Evolutionary conservation across 768 basidiomycete species (phyloP).

Genomic region (Boletus patriciae): DNA sequence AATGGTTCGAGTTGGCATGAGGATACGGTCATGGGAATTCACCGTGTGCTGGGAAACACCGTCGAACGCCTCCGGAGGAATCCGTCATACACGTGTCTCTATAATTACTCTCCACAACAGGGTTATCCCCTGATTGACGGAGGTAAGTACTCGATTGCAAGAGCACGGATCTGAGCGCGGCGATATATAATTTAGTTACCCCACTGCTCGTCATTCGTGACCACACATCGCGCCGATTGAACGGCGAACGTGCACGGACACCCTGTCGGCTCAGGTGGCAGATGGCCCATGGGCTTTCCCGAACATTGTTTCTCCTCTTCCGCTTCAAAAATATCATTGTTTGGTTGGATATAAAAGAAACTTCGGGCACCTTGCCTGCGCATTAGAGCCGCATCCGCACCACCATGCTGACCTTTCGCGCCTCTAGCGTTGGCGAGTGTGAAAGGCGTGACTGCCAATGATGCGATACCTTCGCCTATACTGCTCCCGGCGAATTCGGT

Average conservation of each 20-base stretch:
- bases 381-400: not conserved
- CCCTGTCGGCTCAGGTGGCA: not conserved
- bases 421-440: slow-evolving; percentile 12
- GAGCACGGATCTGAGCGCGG: no score
- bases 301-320: not conserved
- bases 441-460: slow-evolving; percentile 3
- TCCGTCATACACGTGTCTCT: not conserved
- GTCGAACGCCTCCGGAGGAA: not conserved
- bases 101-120: not conserved
- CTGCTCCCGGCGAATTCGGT: slow-evolving; percentile 59
- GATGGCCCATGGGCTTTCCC: not conserved
- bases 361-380: not conserved
- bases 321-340: not conserved
- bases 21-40: not conserved
- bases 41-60: slow-evolving; percentile 1
- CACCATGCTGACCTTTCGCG: slow-evolving; percentile 16
- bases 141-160: not conserved
- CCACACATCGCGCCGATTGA: not conserved
- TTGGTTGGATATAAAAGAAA: slow-evolving; percentile 5
- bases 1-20: not conserved
- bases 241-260: slow-evolving; percentile 16
- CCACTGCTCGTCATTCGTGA: not conserved
- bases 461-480: slow-evolving; percentile 43
- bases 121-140: not conserved
- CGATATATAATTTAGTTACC: not conserved